Percentiles rank a stretch among this genome's conserved stretches.
Conservation (phyloP, 176 grass and related monocot species). For the Raddia guianensis region DNA sequence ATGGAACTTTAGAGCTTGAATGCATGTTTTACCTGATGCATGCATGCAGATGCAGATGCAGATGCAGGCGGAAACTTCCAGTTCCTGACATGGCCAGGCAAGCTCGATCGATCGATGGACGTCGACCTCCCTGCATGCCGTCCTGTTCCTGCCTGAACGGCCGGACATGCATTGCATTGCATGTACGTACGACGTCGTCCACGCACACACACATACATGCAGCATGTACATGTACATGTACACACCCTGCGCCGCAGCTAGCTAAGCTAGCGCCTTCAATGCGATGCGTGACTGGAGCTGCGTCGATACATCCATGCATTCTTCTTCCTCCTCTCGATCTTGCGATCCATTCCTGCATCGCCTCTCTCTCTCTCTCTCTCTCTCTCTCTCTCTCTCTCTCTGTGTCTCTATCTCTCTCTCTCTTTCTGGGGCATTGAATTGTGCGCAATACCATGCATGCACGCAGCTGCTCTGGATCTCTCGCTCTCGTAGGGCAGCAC, state of each 20-base stretch:
- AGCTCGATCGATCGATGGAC: neutral
- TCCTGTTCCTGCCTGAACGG: neutral
- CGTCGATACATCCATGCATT: neutral
- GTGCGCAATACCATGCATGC: neutral
- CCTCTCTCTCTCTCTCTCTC: neutral
- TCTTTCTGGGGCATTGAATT: slow-evolving; percentile 1
- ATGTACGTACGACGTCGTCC: neutral
- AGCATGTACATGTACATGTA: no score
- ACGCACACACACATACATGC: no score
- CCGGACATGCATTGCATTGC: neutral
- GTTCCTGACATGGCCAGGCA: slow-evolving; percentile 41
- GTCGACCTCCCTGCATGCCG: no score
- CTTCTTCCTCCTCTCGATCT: slow-evolving; percentile 14
- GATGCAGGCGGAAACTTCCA: neutral
- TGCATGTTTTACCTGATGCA: neutral
- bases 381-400: no score
- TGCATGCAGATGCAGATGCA: neutral
- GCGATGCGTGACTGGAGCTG: slow-evolving; percentile 36
- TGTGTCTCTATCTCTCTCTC: no score
- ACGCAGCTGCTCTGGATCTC: neutral
- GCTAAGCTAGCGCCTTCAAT: slow-evolving; percentile 26
- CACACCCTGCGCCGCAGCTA: neutral
- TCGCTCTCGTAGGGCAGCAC: neutral
- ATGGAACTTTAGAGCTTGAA: neutral
- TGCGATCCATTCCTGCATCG: neutral